These are phyloP conservation scores for Mrakia gelida DNA, from an alignment of 768 basidiomycete genomes.

Conservation along the genomic window DNA sequence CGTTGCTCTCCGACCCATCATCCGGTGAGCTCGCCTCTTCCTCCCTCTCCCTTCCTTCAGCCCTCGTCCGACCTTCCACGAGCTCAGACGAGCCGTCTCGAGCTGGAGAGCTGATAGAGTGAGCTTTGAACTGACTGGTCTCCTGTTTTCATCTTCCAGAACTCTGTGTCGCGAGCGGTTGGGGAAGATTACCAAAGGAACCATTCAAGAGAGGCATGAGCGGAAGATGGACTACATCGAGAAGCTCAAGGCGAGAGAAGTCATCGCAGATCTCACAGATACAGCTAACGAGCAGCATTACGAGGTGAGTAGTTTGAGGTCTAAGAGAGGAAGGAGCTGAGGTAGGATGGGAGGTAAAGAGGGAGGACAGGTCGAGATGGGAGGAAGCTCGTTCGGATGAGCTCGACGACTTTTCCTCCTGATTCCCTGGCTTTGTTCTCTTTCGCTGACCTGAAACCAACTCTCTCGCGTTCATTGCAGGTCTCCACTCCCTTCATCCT, in stretches of 20 bases:
- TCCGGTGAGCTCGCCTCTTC: slow-evolving; percentile 41
- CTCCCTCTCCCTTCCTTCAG: too few species aligned
- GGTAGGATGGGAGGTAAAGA: too few species aligned
- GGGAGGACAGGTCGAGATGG: background rate
- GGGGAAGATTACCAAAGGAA: slow-evolving; percentile 55
- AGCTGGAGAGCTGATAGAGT: too few species aligned
- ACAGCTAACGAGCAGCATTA: slow-evolving; percentile 75
- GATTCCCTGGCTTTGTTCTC: too few species aligned
- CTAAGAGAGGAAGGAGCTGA: background rate
- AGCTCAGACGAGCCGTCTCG: too few species aligned
- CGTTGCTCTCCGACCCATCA: slow-evolving; percentile 51
- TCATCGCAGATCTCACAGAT: slow-evolving; percentile 60
- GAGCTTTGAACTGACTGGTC: too few species aligned
- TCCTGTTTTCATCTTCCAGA: background rate
- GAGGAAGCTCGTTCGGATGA: background rate
- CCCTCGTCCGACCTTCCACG: too few species aligned
- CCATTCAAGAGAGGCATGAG: slow-evolving; percentile 56
- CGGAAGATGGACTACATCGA: slow-evolving; percentile 67
- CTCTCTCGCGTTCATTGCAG: slow-evolving; percentile 40
- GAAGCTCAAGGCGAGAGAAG: slow-evolving; percentile 50
- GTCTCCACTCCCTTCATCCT: slow-evolving; percentile 61
- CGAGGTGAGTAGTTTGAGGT: slow-evolving; percentile 49
- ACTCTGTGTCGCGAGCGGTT: slow-evolving; percentile 54
- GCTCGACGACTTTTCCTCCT: background rate
- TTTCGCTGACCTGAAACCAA: background rate